A percentile compares a stretch with the other conserved stretches of the same genome.
phyloP scores from a whole-genome alignment of 192 early-diverging fungal species.

The Backusella luteola region DNA sequence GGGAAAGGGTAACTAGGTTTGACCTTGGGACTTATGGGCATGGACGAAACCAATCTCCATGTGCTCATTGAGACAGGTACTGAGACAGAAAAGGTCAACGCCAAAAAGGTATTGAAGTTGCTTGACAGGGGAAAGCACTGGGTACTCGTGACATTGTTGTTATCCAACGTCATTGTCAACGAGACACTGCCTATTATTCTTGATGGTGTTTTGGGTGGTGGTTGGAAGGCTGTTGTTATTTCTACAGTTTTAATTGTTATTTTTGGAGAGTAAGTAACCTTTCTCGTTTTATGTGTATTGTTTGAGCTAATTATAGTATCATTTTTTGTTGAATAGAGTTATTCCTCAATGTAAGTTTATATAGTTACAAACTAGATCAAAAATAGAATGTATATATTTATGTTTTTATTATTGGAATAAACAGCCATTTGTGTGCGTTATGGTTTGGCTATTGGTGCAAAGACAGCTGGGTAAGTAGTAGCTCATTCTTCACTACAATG shows the following conservation, averaged over 20 bases:
- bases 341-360: slow-evolving; percentile 68
- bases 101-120: slow-evolving; percentile 51
- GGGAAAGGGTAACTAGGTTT: slow-evolving; percentile 18
- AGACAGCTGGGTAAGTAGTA: slow-evolving; percentile 60
- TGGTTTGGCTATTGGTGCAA: slow-evolving; percentile 90
- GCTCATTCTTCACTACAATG: not conserved
- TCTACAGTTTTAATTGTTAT: slow-evolving; percentile 89
- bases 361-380: not conserved
- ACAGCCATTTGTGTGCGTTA: slow-evolving; percentile 85
- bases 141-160: slow-evolving; percentile 89
- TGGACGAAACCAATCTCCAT: slow-evolving; percentile 82
- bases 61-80: slow-evolving; percentile 85
- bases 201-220: slow-evolving; percentile 74
- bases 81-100: slow-evolving; percentile 66
- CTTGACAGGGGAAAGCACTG: slow-evolving; percentile 68
- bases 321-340: slow-evolving; percentile 43
- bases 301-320: not conserved
- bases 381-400: not conserved
- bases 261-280: slow-evolving; percentile 82
- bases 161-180: slow-evolving; percentile 95
- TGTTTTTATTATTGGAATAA: not conserved
- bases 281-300: not conserved
- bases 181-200: slow-evolving; percentile 90
- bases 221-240: slow-evolving; percentile 79
- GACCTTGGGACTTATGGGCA: slow-evolving; percentile 48